Evolutionary conservation across 148 eudicot species (phyloP).

Genomic region (Bassia scoparia): DNA sequence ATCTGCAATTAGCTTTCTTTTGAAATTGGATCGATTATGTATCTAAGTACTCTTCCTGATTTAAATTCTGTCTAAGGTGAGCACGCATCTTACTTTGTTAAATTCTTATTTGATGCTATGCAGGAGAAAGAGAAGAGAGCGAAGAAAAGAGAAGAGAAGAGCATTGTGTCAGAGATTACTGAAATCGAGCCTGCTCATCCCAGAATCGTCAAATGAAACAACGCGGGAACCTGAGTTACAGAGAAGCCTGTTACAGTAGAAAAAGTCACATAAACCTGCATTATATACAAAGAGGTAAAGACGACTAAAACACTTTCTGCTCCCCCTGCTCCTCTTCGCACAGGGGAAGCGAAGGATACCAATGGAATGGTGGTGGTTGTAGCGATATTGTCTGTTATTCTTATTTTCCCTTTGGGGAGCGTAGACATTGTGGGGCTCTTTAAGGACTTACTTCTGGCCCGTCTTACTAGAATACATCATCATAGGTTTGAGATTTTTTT

Average conservation of each 20-base stretch:
- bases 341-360: constrained; percentile 52
- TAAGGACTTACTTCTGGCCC: constrained; percentile 17
- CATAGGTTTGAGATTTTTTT: constrained; percentile 16
- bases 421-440: constrained; percentile 33
- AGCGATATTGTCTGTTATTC: constrained; percentile 32
- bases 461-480: constrained; percentile 2
- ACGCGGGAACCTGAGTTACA: constrained; percentile 39
- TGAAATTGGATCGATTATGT: neutral
- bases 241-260: constrained; percentile 34
- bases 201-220: constrained; percentile 33
- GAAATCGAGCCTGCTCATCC: constrained; percentile 36
- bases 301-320: constrained; percentile 60
- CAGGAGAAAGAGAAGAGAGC: constrained; percentile 85
- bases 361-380: constrained; percentile 53
- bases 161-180: constrained; percentile 25
- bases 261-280: constrained; percentile 44
- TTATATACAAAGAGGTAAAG: constrained; percentile 51
- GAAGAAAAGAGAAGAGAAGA: constrained; percentile 81
- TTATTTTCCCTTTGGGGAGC: constrained; percentile 55
- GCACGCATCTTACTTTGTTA: neutral
- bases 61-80: neutral
- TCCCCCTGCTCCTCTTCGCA: constrained; percentile 82
- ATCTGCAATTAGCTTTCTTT: neutral
- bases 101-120: constrained; percentile 14
- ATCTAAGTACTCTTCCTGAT: neutral